phyloP scores from a whole-genome alignment of 768 basidiomycete genomes.

The Leucosporidium yakuticum region DNA sequence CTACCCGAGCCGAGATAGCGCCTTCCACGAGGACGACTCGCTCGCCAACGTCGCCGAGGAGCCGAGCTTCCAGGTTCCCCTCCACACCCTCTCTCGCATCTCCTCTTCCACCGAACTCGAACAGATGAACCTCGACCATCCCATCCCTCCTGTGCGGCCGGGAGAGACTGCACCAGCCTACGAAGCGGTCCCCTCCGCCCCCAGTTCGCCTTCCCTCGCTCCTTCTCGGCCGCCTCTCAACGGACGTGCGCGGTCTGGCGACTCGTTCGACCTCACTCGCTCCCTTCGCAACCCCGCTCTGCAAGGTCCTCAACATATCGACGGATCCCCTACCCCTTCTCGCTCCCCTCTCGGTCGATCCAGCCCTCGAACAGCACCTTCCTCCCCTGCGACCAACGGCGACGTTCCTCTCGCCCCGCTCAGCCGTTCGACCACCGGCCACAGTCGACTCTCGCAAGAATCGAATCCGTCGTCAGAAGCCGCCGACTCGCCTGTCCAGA shows the following conservation, averaged over 20 bases:
- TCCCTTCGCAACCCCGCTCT: too few relatives aligned
- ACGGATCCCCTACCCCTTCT: constrained; percentile 14
- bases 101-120: constrained; percentile 14
- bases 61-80: not conserved
- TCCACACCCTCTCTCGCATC: constrained; percentile 16
- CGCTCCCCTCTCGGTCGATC: constrained; percentile 23
- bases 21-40: constrained; percentile 12
- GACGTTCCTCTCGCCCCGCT: not conserved
- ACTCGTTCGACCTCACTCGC: too few relatives aligned
- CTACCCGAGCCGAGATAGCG: constrained; percentile 21
- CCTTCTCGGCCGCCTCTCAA: too few relatives aligned
- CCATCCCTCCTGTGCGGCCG: constrained; percentile 17
- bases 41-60: not conserved
- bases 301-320: not conserved
- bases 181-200: constrained; percentile 19
- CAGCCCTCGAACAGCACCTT: not conserved
- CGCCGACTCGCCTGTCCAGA: not conserved
- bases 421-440: constrained; percentile 1
- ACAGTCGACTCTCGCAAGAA: constrained; percentile 20
- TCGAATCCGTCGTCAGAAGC: constrained; percentile 7
- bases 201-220: constrained; percentile 14
- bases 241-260: too few relatives aligned
- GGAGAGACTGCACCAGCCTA: constrained; percentile 28
- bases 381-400: not conserved
- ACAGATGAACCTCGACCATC: not conserved